Evolutionary conservation across 306 rosid genomes (phyloP).

Genomic region (Glycyrrhiza uralensis): DNA sequence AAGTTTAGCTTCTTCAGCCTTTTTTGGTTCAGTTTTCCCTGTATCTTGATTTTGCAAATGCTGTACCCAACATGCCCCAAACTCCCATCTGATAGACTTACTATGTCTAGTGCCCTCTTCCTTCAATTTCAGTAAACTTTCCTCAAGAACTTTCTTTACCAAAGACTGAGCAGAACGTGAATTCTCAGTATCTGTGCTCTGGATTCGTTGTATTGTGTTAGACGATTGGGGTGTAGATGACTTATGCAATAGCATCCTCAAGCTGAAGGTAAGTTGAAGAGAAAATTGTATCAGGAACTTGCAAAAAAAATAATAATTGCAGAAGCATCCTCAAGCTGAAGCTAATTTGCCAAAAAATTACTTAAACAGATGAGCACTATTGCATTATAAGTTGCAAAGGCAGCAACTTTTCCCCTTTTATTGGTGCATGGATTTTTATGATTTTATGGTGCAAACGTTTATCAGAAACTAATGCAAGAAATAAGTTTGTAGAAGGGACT

Average conservation of each 20-base stretch:
- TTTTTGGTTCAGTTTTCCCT: constrained; percentile 70
- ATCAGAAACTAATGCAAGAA: background rate
- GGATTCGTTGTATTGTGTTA: constrained; percentile 45
- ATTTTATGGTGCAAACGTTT: background rate
- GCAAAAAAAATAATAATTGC: background rate
- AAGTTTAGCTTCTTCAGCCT: constrained; percentile 64
- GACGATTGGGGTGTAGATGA: constrained; percentile 55
- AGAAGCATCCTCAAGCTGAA: constrained; percentile 9
- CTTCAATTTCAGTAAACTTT: constrained; percentile 71
- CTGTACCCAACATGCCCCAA: constrained; percentile 99
- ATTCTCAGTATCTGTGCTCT: constrained; percentile 50
- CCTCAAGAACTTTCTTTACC: constrained; percentile 68
- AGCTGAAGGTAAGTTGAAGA: constrained; percentile 48
- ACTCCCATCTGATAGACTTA: constrained; percentile 93
- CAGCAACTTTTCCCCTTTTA: background rate
- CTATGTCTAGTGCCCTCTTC: constrained; percentile 51
- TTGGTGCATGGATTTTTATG: background rate
- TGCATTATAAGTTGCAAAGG: constrained; percentile 6
- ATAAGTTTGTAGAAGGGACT: background rate
- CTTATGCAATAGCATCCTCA: constrained; percentile 82
- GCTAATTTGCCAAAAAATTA: constrained; percentile 8
- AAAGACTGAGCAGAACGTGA: constrained; percentile 45
- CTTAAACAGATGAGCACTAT: background rate
- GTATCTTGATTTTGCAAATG: constrained; percentile 87
- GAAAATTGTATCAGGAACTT: constrained; percentile 27